Percentiles rank a stretch among this genome's conserved stretches.
Conservation (phyloP, 2,329 filamentous ascomycete genomes). For the Ophiosphaerella narmari region DNA sequence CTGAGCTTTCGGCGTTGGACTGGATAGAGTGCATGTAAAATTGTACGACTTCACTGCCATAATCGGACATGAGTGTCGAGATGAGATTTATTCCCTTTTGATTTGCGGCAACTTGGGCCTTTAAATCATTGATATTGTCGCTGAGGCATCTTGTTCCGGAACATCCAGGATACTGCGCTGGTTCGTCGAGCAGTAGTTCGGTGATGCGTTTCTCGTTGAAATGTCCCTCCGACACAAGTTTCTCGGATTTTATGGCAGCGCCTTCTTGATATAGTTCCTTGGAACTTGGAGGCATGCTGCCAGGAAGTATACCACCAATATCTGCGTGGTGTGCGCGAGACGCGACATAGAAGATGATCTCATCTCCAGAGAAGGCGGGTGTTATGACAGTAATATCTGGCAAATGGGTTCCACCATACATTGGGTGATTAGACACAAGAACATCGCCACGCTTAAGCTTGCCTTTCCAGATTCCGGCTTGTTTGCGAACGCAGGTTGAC, state of each 20-base stretch:
- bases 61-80: constrained; percentile 73
- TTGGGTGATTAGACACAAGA: constrained; percentile 81
- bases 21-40: constrained; percentile 86
- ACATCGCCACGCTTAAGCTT: constrained; percentile 80
- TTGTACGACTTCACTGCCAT: constrained; percentile 75
- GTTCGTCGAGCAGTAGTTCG: constrained; percentile 72
- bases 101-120: constrained; percentile 85
- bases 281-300: constrained; percentile 80
- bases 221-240: constrained; percentile 75
- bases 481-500: constrained; percentile 81
- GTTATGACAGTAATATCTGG: constrained; percentile 83
- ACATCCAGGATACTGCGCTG: constrained; percentile 75
- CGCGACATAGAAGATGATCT: constrained; percentile 81
- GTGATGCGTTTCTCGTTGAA: constrained; percentile 80
- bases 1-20: constrained; percentile 76
- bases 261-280: constrained; percentile 63
- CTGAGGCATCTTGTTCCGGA: constrained; percentile 77
- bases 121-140: constrained; percentile 85
- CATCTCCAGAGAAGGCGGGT: constrained; percentile 74
- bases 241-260: constrained; percentile 60
- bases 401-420: constrained; percentile 81
- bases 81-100: constrained; percentile 84
- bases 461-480: constrained; percentile 79
- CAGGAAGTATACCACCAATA: constrained; percentile 81
- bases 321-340: constrained; percentile 82